phyloP scores from a whole-genome alignment of 176 grass and related monocot genomes.

The Juncus inflexus region DNA sequence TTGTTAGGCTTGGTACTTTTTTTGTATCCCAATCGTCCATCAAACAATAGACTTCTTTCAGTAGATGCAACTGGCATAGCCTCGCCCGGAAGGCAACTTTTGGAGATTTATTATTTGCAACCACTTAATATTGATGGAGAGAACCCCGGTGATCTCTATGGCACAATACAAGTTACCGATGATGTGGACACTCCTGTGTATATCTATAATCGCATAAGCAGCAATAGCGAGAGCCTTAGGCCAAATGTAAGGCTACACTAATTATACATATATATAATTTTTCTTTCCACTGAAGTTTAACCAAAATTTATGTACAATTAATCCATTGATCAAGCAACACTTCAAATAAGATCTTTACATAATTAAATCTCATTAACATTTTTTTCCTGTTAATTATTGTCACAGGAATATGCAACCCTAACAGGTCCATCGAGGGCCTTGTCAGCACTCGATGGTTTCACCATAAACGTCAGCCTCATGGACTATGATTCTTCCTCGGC shows the following conservation, averaged over 20 bases:
- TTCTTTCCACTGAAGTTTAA: too few relatives aligned
- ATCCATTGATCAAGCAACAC: neutral
- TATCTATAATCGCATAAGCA: constrained; percentile 9
- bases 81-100: constrained; percentile 16
- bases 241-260: constrained; percentile 6
- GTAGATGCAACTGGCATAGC: neutral
- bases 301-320: neutral
- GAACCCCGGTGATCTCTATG: constrained; percentile 32
- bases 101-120: constrained; percentile 24
- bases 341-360: too few relatives aligned
- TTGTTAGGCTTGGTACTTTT: constrained; percentile 5
- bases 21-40: neutral
- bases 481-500: constrained; percentile 25
- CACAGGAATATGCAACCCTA: constrained; percentile 16
- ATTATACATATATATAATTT: neutral
- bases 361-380: too few relatives aligned
- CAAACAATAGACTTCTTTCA: neutral
- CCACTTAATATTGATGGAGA: constrained; percentile 21
- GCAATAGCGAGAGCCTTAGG: constrained; percentile 1
- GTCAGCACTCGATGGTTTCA: constrained; percentile 24
- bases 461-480: constrained; percentile 20
- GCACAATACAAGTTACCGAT: constrained; percentile 11
- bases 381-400: constrained; percentile 4
- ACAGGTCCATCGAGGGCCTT: constrained; percentile 29
- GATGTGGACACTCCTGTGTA: neutral